Evolutionary conservation across 2,329 filamentous ascomycete genomes (phyloP), one percentile per base, ranked within the genome.

Genomic region (Metarhizium humberi): DNA sequence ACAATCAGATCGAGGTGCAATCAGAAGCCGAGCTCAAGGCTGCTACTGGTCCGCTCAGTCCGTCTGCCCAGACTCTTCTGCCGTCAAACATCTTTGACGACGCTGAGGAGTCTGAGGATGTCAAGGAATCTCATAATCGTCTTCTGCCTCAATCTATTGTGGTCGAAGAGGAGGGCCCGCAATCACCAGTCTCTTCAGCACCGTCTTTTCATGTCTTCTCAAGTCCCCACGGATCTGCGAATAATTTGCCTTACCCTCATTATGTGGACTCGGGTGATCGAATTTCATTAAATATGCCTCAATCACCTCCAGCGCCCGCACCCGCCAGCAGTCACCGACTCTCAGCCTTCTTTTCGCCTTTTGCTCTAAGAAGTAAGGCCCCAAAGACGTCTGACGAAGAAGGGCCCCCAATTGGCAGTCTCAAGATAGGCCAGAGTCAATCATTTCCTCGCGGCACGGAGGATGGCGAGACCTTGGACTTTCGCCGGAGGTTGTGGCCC

Each of bases 391-490:
- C 78, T 13, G 67, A 70, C 43, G 67, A 69, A 1, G 64, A 63
- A 6, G 84, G 85, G 0, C 85, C 85, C 6, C 75, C 80, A 1
- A 70, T 91, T 7, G 89, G 89, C 1, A 84, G 80, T 20, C 73
- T 92, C 14, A 89, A 88, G 64, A 72, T 81, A 34, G 79, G 81
- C 0, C 87, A 92, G 66, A 91, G 87, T 63, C 87, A 90, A 64
- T 92, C 89, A 0, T 83, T 94, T 60, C 89, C 89, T 6, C 75
- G 80, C 18, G 78, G 79, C 57, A 71, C 71, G 58, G 87, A 80
- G 25, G 82, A 84, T 13, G 69, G 67, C 61, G 86, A 78, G 64
- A 73, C 65, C 59, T 70, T 71, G 67, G 75, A 64, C 58, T 81
- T 67, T 67, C 81, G 73, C 69, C 81, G 82, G 29, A 76, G 80